Base-by-base conservation (phyloP, 2,329 filamentous ascomycete genomes). In the Trichoderma koningii region DNA sequence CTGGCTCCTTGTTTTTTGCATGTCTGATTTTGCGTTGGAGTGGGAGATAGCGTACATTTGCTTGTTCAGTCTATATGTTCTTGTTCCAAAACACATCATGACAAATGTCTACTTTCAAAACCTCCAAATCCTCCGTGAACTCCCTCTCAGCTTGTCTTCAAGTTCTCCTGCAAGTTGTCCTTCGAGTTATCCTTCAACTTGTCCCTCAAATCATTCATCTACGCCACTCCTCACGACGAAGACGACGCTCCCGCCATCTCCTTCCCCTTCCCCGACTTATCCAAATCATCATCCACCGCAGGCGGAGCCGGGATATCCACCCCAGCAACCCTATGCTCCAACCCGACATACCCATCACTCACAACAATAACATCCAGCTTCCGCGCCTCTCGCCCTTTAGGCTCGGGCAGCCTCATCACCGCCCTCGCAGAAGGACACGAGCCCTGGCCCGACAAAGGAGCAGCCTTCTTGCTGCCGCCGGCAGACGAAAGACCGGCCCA, bases 291-390 rank as follows among this genome's bases (percentile, higher is more conserved):
- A 59, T 82, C 81, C 42, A 84, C 82, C 21, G 70, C 74, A 3
- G 84, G 83, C 61, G 77, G 72, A 34, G 76, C 78, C 19, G 85
- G 85, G n/a, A 87, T 76, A 23, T 84, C 80, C 0, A 87, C 79
- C 2, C 80, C 81, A 44, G 77, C 66, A 1, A 83, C 66, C 26
- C 76, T 74, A 67, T 85, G 81, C 73, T 85, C 80, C 82, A 98
- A 86, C 0, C 90, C 92, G 41, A 92, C 80, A 77, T 98, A 98
- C 17, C 87, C 88, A 81, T 98, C 95, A 76, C 94, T 98, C 19
- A 95, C 81, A 2, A 97, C 87, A 67, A 85, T 75, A 3, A 97
- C 84, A 73, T 92, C 89, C 10, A 96, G 76, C 74, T 84, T 89
- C 71, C 87, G 86, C 15, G 79, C 82, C 68, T 80, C 78, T 4